A percentile compares a stretch with the other conserved stretches of the same genome.
Evolutionary conservation across 2,329 filamentous ascomycete genomes (phyloP).

Genomic region (Magnaporthales sp.): DNA sequence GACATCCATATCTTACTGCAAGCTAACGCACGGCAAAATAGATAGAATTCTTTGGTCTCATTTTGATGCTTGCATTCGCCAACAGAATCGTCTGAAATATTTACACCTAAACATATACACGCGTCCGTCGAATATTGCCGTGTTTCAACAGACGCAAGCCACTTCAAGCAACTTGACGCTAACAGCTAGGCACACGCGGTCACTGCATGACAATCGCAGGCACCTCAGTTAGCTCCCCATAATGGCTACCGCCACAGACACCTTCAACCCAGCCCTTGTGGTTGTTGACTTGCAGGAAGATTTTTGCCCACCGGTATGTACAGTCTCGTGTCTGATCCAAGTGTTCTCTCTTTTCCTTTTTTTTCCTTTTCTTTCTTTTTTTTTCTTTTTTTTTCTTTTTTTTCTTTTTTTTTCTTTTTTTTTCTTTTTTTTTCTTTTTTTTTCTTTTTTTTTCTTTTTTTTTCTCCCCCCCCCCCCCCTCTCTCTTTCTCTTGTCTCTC

Average conservation of each 20-base stretch:
- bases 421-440: constrained; percentile 1
- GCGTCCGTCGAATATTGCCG: neutral
- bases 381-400: neutral
- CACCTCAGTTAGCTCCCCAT: neutral
- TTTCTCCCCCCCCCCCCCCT: no score
- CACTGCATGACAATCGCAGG: constrained; percentile 1
- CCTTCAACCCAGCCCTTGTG: constrained; percentile 46
- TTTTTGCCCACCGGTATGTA: constrained; percentile 78
- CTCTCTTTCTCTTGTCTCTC: no score
- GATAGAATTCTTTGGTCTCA: no score
- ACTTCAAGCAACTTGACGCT: neutral
- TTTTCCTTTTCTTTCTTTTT: constrained; percentile 1
- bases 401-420: neutral
- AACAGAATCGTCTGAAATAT: neutral
- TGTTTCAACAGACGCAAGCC: neutral
- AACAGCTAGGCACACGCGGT: neutral
- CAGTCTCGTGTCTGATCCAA: neutral
- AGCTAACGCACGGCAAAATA: neutral
- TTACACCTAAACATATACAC: neutral
- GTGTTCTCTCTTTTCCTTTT: neutral
- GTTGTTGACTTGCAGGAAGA: constrained; percentile 90
- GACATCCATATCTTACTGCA: neutral
- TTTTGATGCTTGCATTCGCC: neutral
- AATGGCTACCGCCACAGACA: constrained; percentile 1
- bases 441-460: no score